Percentiles rank a stretch among this genome's conserved stretches.
phyloP scores from a whole-genome alignment of 2,329 filamentous ascomycete species.

The Phyllosticta citrichinensis region DNA sequence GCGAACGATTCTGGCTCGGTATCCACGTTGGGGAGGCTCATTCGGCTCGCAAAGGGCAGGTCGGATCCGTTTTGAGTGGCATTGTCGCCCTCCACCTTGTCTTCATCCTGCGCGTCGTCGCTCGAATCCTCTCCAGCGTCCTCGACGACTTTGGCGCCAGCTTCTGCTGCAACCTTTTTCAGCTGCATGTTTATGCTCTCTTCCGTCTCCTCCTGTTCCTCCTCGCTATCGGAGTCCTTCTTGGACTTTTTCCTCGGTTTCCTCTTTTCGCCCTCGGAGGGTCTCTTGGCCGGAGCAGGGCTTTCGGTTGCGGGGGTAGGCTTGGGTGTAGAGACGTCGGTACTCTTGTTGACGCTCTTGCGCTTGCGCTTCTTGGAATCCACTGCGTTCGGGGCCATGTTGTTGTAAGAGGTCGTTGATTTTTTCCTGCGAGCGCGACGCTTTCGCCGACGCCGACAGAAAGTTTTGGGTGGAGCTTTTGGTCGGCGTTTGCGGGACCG shows the following conservation, averaged over 20 bases:
- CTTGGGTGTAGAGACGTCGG: conserved; percentile 17
- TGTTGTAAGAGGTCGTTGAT: background rate
- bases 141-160: conserved; percentile 17
- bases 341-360: conserved; percentile 32
- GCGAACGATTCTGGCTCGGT: conserved; percentile 60
- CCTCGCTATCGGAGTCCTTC: conserved; percentile 23
- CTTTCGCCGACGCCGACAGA: background rate
- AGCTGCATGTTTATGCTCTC: conserved; percentile 12
- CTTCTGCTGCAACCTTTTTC: conserved; percentile 16
- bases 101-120: conserved; percentile 13
- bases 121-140: background rate
- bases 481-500: background rate
- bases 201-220: conserved; percentile 21
- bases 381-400: conserved; percentile 30
- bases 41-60: conserved; percentile 44
- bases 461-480: background rate
- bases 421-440: background rate
- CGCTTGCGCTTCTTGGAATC: conserved; percentile 39
- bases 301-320: conserved; percentile 13
- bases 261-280: conserved; percentile 20
- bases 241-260: conserved; percentile 33
- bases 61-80: conserved; percentile 9
- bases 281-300: conserved; percentile 25
- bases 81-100: conserved; percentile 20
- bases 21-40: conserved; percentile 49